Base-by-base conservation (phyloP, 306 rosid species). In the Castanea mollissima region DNA sequence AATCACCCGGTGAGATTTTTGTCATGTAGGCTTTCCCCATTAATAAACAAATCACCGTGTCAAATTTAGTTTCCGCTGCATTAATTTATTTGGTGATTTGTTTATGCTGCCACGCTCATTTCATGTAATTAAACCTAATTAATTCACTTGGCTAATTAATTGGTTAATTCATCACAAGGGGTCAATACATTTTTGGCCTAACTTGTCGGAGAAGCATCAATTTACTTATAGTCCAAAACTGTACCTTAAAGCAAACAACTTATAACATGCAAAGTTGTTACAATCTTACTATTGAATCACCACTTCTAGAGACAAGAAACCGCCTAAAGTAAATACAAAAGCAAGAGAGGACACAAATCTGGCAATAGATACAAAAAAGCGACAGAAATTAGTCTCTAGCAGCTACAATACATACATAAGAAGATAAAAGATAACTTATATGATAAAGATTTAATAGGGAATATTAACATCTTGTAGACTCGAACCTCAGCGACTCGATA, bases 301-400 rank as follows among this genome's bases (percentile, higher is more conserved):
- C 98, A 63, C 97, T 86, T 82, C 99, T 98, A 78, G 99, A 93
- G 68, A 93, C 76, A 59, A 94, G 90, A 85, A 86, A 86, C 23
- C 94, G 85, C 89, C 91, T 75, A 68, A 81, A 82, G 82, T 82
- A 76, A 83, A 87, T 75, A 93, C 83, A 51, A 91, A 91, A 20
- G 91, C 91, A 56, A 91, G 80, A 88, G 92, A 89, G 64, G 99
- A 89, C 41, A 95, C 96, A 80, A 92, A 95, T 83, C 97, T 93
- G 82, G 68, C 81, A 76, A 78, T 49, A 83, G 70, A 75, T n/a
- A 38, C 55, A 82, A 21, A 15, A 56, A 78, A 59, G 59, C 20
- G 35, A 12, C 31, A 38, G 64, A 84, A 67, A 34, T 41, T 41
- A 41, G 46, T 41, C 49, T 56, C 55, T 63, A 51, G 12, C 32